Evolutionary conservation across 306 rosid species (phyloP).

Genomic region (Cucumis hystrix): DNA sequence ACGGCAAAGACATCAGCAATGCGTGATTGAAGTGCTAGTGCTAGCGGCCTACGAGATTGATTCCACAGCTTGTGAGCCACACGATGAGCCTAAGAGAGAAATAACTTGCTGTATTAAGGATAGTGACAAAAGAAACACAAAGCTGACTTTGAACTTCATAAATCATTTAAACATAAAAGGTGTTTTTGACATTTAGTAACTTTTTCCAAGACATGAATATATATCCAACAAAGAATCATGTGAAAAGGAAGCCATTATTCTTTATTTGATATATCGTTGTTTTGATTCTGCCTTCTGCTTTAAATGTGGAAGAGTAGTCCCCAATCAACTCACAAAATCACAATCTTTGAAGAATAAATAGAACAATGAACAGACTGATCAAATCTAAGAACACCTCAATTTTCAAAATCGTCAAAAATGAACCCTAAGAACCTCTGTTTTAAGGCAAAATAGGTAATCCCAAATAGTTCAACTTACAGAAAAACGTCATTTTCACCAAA

Average conservation of each 20-base stretch:
- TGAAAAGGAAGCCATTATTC: not conserved
- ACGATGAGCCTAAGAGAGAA: constrained; percentile 49
- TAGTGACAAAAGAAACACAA: not conserved
- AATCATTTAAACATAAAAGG: not conserved
- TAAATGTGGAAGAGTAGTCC: not conserved
- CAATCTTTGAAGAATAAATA: not conserved
- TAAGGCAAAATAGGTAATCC: not conserved
- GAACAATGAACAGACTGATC: not conserved
- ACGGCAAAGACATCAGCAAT: constrained; percentile 75
- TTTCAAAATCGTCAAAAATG: not conserved
- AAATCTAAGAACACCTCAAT: not conserved
- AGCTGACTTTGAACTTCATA: not conserved
- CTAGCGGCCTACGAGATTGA: constrained; percentile 67
- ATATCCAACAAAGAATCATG: not conserved
- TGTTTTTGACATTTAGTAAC: not conserved
- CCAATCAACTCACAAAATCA: not conserved
- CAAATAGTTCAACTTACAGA: not conserved
- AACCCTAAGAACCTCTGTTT: not conserved
- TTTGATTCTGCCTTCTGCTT: not conserved
- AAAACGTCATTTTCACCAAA: not conserved
- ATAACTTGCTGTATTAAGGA: not conserved
- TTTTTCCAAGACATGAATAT: not conserved
- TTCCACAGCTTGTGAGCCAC: constrained; percentile 74
- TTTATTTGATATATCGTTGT: not conserved
- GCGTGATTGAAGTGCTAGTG: constrained; percentile 73